A percentile compares a stretch with the other conserved stretches of the same genome.
Evolutionary conservation across 208 protist species (phyloP).

Genomic region (Trypanosoma grayi): DNA sequence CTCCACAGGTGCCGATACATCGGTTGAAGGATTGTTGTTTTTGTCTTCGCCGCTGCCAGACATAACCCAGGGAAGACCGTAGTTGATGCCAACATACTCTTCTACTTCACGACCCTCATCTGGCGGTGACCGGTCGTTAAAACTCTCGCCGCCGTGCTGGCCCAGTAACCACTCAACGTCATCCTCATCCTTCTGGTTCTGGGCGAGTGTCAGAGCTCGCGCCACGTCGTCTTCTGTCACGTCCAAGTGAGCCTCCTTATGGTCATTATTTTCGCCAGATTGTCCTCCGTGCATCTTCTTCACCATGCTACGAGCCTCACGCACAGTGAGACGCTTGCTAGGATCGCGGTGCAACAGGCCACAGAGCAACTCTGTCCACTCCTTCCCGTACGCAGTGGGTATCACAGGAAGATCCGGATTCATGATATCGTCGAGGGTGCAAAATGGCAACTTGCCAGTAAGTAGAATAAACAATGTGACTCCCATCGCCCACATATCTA

Average conservation of each 20-base stretch:
- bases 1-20: too few relatives aligned
- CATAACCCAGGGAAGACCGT: neutral
- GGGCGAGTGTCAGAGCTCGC: constrained; percentile 11
- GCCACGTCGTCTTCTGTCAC: constrained; percentile 20
- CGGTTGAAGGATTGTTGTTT: too few relatives aligned
- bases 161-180: constrained; percentile 9
- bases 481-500: constrained; percentile 34
- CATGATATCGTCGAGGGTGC: constrained; percentile 26
- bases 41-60: neutral
- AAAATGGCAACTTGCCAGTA: constrained; percentile 28
- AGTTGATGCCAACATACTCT: too few relatives aligned
- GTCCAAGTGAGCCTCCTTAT: neutral
- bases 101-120: neutral
- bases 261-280: neutral
- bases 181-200: constrained; percentile 6
- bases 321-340: constrained; percentile 29
- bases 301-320: constrained; percentile 28
- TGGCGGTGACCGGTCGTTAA: neutral
- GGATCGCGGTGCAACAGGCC: constrained; percentile 32
- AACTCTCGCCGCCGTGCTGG: neutral
- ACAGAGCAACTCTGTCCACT: constrained; percentile 32
- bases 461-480: constrained; percentile 35
- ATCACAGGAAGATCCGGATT: constrained; percentile 20
- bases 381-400: constrained; percentile 36
- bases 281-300: constrained; percentile 25